Conservation (phyloP, 768 basidiomycete species). For the Panaeolus papilionaceus region DNA sequence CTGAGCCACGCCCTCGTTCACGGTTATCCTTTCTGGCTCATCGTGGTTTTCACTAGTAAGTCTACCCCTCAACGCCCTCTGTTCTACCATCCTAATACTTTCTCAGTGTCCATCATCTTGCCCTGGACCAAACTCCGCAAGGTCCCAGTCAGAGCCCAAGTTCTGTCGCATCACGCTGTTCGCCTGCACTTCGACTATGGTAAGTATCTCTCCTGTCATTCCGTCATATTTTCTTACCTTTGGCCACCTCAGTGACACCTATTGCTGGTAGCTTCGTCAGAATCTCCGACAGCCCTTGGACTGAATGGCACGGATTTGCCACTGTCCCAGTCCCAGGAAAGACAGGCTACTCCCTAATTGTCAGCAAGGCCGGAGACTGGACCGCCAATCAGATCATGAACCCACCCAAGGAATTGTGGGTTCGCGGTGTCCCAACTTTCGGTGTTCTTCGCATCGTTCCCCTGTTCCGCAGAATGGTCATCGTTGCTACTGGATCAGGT, state of each 20-base stretch:
- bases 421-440: constrained; percentile 61
- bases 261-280: constrained; percentile 53
- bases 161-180: constrained; percentile 62
- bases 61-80: background rate
- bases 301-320: constrained; percentile 67
- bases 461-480: constrained; percentile 59
- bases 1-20: constrained; percentile 50
- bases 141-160: constrained; percentile 56
- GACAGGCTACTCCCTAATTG: constrained; percentile 60
- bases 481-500: constrained; percentile 64
- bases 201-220: constrained; percentile 29
- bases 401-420: constrained; percentile 61
- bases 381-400: constrained; percentile 57
- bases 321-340: constrained; percentile 55
- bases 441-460: constrained; percentile 61
- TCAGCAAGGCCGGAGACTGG: constrained; percentile 67
- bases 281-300: constrained; percentile 52
- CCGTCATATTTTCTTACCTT: constrained; percentile 3
- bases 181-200: constrained; percentile 66
- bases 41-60: constrained; percentile 53
- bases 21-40: constrained; percentile 61
- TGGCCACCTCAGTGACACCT: constrained; percentile 41
- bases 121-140: constrained; percentile 69
- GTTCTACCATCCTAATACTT: constrained; percentile 4
- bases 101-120: constrained; percentile 53